These are phyloP conservation scores for Pythium chondricola DNA, from an alignment of 352 stramenopile genomes.

Conservation along the genomic window DNA sequence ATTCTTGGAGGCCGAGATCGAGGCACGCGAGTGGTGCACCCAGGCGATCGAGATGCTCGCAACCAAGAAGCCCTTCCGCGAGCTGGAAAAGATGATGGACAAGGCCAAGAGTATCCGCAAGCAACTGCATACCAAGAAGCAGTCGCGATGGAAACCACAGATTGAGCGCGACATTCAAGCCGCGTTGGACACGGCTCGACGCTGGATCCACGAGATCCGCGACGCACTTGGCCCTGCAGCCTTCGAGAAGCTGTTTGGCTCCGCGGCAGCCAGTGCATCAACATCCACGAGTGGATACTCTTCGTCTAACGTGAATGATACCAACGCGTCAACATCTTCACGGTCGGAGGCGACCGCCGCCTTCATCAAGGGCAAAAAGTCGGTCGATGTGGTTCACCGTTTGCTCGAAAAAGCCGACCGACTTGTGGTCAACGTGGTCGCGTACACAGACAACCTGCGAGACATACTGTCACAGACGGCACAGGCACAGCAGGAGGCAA, in stretches of 20 bases:
- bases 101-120: conserved; percentile 71
- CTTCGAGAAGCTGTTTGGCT: conserved; percentile 64
- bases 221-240: conserved; percentile 48
- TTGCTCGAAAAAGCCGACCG: conserved; percentile 58
- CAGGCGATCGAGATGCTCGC: conserved; percentile 46
- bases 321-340: background rate
- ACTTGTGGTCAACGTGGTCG: conserved; percentile 57
- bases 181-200: conserved; percentile 52
- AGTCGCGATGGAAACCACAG: conserved; percentile 78
- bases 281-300: too few relatives aligned
- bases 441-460: conserved; percentile 51
- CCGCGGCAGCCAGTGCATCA: too few relatives aligned
- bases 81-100: conserved; percentile 50
- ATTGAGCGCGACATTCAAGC: conserved; percentile 74
- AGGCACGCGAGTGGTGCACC: conserved; percentile 69
- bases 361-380: conserved; percentile 53
- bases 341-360: conserved; percentile 7
- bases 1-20: conserved; percentile 71
- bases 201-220: conserved; percentile 74
- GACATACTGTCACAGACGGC: conserved; percentile 47
- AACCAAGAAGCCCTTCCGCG: conserved; percentile 50
- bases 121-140: conserved; percentile 65
- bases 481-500: conserved; percentile 40
- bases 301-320: background rate
- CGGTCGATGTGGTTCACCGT: conserved; percentile 58